Percentiles rank a stretch among this genome's conserved stretches.
phyloP scores from a whole-genome alignment of 768 basidiomycete genomes.

The Mycena pura region DNA sequence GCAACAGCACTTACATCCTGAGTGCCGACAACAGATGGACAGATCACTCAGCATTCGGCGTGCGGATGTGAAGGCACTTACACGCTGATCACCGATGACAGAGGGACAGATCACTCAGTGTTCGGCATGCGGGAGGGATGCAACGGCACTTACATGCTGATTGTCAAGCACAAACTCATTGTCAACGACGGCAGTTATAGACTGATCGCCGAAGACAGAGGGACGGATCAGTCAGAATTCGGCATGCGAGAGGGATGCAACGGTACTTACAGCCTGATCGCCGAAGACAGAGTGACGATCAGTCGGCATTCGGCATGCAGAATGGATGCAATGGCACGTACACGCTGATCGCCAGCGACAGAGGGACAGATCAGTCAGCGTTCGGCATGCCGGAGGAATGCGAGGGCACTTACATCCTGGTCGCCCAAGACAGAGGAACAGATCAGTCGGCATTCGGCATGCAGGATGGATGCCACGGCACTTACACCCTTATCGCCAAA shows the following conservation, averaged over 20 bases:
- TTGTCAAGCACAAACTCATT: neutral
- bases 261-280: neutral
- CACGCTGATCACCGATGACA: neutral
- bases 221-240: neutral
- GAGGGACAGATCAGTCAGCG: no score
- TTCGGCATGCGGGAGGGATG: neutral
- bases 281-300: neutral
- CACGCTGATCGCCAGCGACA: neutral
- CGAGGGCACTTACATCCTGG: no score
- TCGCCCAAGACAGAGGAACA: neutral
- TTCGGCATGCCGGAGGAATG: no score
- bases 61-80: neutral
- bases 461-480: neutral
- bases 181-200: neutral
- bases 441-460: neutral
- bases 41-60: neutral
- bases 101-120: neutral
- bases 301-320: neutral
- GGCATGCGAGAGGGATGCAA: neutral
- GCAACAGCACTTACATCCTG: neutral
- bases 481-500: neutral
- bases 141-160: neutral
- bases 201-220: neutral
- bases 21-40: neutral
- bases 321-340: neutral